Conservation (phyloP, 2,329 filamentous ascomycete genomes). For the Aspergillus fructus region DNA sequence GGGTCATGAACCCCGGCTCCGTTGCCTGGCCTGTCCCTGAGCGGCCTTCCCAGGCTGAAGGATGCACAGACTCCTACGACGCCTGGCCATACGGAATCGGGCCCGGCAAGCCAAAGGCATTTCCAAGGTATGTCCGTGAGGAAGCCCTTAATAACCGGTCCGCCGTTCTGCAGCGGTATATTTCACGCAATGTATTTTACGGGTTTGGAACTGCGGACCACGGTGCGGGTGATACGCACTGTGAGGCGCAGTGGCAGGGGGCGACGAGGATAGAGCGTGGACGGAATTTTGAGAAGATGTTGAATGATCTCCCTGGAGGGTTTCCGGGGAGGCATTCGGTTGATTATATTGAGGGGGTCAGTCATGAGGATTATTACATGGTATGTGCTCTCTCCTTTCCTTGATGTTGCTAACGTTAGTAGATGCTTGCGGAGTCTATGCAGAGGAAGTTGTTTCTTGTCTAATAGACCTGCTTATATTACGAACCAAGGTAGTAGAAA, state of each 20-base stretch:
- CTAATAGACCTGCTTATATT: too few species aligned
- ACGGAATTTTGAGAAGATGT: neutral
- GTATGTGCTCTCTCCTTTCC: neutral
- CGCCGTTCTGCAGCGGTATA: neutral
- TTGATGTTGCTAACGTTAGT: neutral
- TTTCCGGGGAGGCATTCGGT: neutral
- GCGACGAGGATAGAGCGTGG: neutral
- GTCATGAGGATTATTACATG: neutral
- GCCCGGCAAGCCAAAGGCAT: neutral
- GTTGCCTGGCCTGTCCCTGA: neutral
- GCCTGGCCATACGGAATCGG: neutral
- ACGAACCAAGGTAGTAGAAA: too few species aligned
- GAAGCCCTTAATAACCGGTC: neutral
- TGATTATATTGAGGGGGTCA: neutral
- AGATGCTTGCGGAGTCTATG: neutral
- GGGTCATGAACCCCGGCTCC: constrained; percentile 2
- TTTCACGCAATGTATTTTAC: neutral
- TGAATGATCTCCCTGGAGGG: neutral
- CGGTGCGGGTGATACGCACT: neutral
- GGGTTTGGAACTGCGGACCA: neutral
- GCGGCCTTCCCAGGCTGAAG: neutral
- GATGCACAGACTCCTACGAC: neutral
- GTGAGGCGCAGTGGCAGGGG: neutral
- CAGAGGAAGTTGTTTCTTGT: neutral
- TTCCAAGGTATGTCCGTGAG: neutral